These are phyloP conservation scores for Pseudonectria foliicola DNA, from an alignment of 2,329 filamentous ascomycete species.

Conservation along the genomic window DNA sequence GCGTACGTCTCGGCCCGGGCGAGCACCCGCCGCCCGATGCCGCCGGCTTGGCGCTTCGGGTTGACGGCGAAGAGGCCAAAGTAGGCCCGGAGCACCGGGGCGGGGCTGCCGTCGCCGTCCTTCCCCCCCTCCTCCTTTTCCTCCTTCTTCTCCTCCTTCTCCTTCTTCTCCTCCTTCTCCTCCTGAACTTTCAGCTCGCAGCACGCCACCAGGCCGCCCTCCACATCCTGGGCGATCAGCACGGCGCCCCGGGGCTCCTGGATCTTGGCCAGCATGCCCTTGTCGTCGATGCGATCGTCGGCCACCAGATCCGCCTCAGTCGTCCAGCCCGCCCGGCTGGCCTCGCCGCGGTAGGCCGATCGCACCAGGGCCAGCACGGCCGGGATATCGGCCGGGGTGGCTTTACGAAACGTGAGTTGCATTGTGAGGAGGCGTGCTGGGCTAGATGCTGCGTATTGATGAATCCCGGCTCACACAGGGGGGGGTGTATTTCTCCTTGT, in stretches of 20 bases:
- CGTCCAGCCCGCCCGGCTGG: slow-evolving; percentile 37
- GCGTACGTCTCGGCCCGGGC: slow-evolving; percentile 33
- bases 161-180: too few species aligned
- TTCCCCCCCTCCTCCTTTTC: too few species aligned
- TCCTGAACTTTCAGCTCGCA: slow-evolving; percentile 34
- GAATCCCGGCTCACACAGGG: too few species aligned
- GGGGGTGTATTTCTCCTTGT: too few species aligned
- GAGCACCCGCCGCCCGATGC: slow-evolving; percentile 36
- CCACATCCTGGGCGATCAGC: slow-evolving; percentile 28
- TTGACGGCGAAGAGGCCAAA: slow-evolving; percentile 44
- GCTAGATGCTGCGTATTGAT: too few species aligned
- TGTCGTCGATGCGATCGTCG: slow-evolving; percentile 35
- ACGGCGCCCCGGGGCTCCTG: slow-evolving; percentile 28
- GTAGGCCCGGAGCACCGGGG: slow-evolving; percentile 23
- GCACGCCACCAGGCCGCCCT: slow-evolving; percentile 30
- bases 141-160: too few species aligned
- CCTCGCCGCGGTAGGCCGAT: slow-evolving; percentile 37
- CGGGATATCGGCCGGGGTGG: slow-evolving; percentile 25
- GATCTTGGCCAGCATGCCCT: slow-evolving; percentile 33
- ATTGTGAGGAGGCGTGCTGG: slow-evolving; percentile 7
- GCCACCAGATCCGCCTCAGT: slow-evolving; percentile 38
- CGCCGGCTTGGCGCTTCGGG: slow-evolving; percentile 34
- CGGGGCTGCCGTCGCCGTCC: slow-evolving; percentile 9
- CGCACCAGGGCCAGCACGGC: slow-evolving; percentile 32
- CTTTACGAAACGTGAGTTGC: slow-evolving; percentile 28